Evolutionary conservation across 2,329 filamentous ascomycete species (phyloP).

Genomic region (Aspergillus vadensis): DNA sequence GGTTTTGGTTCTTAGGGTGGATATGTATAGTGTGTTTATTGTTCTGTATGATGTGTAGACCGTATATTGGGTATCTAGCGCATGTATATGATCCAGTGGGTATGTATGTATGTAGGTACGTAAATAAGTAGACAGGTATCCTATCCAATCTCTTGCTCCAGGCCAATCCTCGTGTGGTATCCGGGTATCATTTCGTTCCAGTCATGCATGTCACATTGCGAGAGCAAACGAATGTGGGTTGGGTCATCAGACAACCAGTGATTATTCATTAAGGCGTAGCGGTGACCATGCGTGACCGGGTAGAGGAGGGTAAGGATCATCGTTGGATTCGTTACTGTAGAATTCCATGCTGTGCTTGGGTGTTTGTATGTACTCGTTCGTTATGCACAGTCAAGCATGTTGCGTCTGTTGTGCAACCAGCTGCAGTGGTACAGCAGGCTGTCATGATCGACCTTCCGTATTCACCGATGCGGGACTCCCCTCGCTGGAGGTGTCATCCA

Average conservation of each 20-base stretch:
- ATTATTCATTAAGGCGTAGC: not conserved
- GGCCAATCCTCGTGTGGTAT: not conserved
- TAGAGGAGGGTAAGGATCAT: not conserved
- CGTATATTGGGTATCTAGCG: not conserved
- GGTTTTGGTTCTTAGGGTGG: not conserved
- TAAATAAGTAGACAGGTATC: not conserved
- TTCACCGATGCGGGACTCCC: conserved; percentile 27
- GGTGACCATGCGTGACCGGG: not conserved
- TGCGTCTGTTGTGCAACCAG: no score
- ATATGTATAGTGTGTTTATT: not conserved
- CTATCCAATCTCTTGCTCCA: not conserved
- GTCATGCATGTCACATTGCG: not conserved
- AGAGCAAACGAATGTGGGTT: not conserved
- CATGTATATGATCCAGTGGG: not conserved
- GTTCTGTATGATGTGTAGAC: not conserved
- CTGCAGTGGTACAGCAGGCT: no score
- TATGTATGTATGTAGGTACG: not conserved
- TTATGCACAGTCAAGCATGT: not conserved
- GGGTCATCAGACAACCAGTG: not conserved
- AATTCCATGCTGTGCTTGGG: not conserved
- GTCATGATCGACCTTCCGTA: conserved; percentile 9
- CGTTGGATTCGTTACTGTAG: no score
- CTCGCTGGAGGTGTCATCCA: conserved; percentile 48
- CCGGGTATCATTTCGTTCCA: not conserved
- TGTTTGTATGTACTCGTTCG: not conserved